A percentile compares a stretch with the other conserved stretches of the same genome.
Conservation (phyloP, 2,329 filamentous ascomycete species). For the Stachybotrys chlorohalonatus region DNA sequence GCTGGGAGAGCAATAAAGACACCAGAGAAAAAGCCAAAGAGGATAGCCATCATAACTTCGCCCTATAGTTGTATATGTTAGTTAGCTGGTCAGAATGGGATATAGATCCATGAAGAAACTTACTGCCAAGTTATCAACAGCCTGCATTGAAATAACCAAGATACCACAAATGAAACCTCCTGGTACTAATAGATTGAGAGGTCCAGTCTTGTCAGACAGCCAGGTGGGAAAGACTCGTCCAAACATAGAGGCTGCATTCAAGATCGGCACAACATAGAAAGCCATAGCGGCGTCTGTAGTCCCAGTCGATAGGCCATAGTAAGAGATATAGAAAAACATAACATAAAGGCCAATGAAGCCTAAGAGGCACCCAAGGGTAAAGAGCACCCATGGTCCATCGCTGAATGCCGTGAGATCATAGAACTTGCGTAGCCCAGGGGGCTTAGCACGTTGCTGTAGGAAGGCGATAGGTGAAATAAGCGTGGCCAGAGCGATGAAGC, state of each 20-base stretch:
- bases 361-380: constrained; percentile 19
- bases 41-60: constrained; percentile 10
- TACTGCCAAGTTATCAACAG: constrained; percentile 12
- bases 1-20: constrained; percentile 31
- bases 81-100: neutral
- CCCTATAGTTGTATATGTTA: neutral
- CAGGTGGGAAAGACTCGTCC: constrained; percentile 33
- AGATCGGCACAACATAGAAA: constrained; percentile 34
- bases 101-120: neutral
- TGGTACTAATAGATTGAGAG: constrained; percentile 24
- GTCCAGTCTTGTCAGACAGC: constrained; percentile 22
- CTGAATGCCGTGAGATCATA: constrained; percentile 14
- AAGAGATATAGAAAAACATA: constrained; percentile 29
- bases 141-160: constrained; percentile 25
- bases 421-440: constrained; percentile 7
- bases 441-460: constrained; percentile 26
- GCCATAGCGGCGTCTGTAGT: constrained; percentile 21
- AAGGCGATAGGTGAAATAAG: constrained; percentile 26
- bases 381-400: constrained; percentile 5
- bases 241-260: constrained; percentile 36
- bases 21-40: constrained; percentile 33
- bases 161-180: constrained; percentile 18
- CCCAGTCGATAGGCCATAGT: constrained; percentile 19
- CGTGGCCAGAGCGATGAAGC: constrained; percentile 20
- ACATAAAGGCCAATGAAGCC: constrained; percentile 30